Percentiles rank a stretch among this genome's conserved stretches.
phyloP scores from a whole-genome alignment of 2,329 filamentous ascomycete genomes.

The Scytalidium sp. region DNA sequence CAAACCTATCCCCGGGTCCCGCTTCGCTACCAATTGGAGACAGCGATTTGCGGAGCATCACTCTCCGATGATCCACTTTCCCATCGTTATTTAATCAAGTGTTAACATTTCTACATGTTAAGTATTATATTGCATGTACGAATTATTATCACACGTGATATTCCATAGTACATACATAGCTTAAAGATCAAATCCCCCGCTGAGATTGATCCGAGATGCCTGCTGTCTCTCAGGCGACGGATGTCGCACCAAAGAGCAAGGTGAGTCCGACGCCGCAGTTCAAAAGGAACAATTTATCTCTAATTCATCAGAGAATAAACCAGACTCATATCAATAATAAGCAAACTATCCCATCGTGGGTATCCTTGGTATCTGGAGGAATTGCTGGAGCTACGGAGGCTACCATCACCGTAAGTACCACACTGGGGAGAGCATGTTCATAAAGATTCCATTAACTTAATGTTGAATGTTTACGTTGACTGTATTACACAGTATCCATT shows the following conservation, averaged over 20 bases:
- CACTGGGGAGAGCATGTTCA: not conserved
- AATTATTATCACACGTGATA: not conserved
- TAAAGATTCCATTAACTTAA: not conserved
- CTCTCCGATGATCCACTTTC: not conserved
- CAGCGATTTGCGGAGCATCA: not conserved
- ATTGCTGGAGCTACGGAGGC: conserved; percentile 52
- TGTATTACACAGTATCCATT: conserved; percentile 54
- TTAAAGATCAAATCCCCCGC: not conserved
- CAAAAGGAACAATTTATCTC: not conserved
- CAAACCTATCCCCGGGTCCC: too few species aligned
- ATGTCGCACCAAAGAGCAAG: not conserved
- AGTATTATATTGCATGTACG: not conserved
- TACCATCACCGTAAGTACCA: conserved; percentile 37
- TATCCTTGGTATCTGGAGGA: conserved; percentile 48
- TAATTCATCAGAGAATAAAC: not conserved
- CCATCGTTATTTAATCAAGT: not conserved
- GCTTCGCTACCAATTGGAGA: not conserved
- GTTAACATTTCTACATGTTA: not conserved
- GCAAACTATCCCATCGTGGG: not conserved
- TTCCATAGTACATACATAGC: not conserved
- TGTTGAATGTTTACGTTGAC: not conserved
- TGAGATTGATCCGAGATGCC: not conserved
- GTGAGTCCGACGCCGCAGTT: not conserved
- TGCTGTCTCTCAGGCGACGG: not conserved
- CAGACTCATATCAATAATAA: not conserved